A percentile compares a stretch with the other conserved stretches of the same genome.
phyloP scores from a whole-genome alignment of 73 alveolate species.

The Paraurostyla sp. region DNA sequence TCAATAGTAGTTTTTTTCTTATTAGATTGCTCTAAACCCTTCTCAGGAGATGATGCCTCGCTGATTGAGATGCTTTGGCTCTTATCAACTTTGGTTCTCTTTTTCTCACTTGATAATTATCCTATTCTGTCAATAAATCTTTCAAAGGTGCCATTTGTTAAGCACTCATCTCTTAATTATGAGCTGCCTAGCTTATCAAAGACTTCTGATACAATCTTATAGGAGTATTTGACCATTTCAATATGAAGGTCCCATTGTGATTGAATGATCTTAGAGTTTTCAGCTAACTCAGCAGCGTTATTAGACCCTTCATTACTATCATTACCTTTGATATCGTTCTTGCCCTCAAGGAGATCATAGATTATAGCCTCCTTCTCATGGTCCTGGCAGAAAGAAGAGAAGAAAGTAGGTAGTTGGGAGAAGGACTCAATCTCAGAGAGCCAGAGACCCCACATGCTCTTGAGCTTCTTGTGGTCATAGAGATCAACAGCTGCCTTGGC shows the following conservation, averaged over 20 bases:
- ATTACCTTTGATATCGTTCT: slow-evolving; percentile 14
- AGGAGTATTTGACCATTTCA: slow-evolving; percentile 73
- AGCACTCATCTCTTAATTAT: slow-evolving; percentile 73
- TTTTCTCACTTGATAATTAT: slow-evolving; percentile 67
- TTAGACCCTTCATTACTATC: too few species aligned
- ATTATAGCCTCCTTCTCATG: slow-evolving; percentile 62
- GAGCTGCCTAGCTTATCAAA: slow-evolving; percentile 57
- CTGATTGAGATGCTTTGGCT: neutral
- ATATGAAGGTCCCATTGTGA: slow-evolving; percentile 49
- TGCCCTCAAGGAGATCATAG: slow-evolving; percentile 9
- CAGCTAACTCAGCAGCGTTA: too few species aligned
- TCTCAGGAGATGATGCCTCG: slow-evolving; percentile 15
- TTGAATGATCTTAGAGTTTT: neutral
- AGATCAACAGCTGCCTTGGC: slow-evolving; percentile 74
- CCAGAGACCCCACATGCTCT: slow-evolving; percentile 82
- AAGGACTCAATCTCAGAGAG: slow-evolving; percentile 80
- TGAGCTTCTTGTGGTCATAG: slow-evolving; percentile 74
- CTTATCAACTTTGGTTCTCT: slow-evolving; percentile 66
- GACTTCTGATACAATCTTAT: slow-evolving; percentile 57
- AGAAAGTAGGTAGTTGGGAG: slow-evolving; percentile 81
- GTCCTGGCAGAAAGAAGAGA: slow-evolving; percentile 70
- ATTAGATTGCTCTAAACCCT: neutral
- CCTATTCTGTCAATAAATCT: slow-evolving; percentile 80
- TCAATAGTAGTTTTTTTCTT: slow-evolving; percentile 57
- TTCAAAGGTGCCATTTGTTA: slow-evolving; percentile 64